Percentiles rank a stretch among this genome's conserved stretches.
These are phyloP conservation scores for Phlebiopsis flavidoalba DNA, from an alignment of 768 basidiomycete genomes.

Conservation along the genomic window DNA sequence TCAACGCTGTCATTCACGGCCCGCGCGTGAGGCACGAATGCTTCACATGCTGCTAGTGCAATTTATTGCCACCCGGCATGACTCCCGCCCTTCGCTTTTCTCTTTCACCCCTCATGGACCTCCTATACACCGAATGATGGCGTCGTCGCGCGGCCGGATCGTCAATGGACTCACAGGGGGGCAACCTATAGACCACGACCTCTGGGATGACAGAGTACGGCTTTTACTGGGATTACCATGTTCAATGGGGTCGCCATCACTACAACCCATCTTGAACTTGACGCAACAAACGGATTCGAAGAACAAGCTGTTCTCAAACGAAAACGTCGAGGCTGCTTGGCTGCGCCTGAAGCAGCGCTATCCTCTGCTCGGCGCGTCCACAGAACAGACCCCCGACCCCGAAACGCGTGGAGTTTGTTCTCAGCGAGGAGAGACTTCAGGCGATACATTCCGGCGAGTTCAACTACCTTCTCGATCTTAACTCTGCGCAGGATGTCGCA, in stretches of 20 bases:
- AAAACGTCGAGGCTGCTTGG: constrained; percentile 42
- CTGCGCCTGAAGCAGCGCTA: constrained; percentile 39
- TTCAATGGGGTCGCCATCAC: constrained; percentile 36
- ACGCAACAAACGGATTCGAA: constrained; percentile 16
- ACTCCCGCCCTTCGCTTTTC: neutral
- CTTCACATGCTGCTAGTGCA: no score
- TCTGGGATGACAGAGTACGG: constrained; percentile 17
- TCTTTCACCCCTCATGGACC: neutral
- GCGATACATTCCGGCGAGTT: constrained; percentile 35
- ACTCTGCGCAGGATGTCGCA: constrained; percentile 29
- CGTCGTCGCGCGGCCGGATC: neutral
- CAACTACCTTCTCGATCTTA: constrained; percentile 26
- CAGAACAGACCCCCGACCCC: constrained; percentile 28
- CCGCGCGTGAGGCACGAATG: no score
- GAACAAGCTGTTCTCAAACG: constrained; percentile 21
- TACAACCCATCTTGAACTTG: constrained; percentile 29
- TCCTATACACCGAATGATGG: neutral
- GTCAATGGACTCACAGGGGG: no score
- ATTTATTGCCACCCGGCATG: no score
- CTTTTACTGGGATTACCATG: constrained; percentile 20
- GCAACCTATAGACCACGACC: constrained; percentile 7
- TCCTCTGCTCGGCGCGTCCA: constrained; percentile 41
- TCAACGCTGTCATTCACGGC: no score
- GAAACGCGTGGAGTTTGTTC: constrained; percentile 34
- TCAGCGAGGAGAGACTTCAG: constrained; percentile 33